phyloP scores from a whole-genome alignment of 2,329 filamentous ascomycete species.

The Torrubiellomyces zombiae region DNA sequence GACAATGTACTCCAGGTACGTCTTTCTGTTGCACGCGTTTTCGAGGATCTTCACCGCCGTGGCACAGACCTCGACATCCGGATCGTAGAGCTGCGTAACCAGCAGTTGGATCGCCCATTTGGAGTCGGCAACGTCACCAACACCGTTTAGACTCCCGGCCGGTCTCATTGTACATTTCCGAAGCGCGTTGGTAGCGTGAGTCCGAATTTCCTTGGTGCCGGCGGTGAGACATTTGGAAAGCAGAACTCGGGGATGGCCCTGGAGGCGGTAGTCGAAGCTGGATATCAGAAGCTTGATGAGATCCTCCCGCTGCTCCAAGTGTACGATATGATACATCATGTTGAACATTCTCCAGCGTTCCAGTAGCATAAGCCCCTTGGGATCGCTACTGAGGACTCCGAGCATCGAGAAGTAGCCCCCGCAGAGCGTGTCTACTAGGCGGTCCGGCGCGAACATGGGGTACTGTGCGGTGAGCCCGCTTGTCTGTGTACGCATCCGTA shows the following conservation, averaged over 20 bases:
- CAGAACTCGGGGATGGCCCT: constrained; percentile 80
- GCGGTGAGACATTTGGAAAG: constrained; percentile 87
- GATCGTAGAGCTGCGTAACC: constrained; percentile 97
- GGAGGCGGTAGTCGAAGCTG: constrained; percentile 81
- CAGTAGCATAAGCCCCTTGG: constrained; percentile 71
- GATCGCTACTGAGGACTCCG: constrained; percentile 69
- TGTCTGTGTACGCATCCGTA: constrained; percentile 24
- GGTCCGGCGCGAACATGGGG: constrained; percentile 75
- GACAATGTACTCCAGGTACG: constrained; percentile 86
- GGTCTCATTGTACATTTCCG: constrained; percentile 62
- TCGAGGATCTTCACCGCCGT: constrained; percentile 94
- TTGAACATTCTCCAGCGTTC: constrained; percentile 97
- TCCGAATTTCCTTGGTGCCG: constrained; percentile 79
- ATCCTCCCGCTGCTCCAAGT: constrained; percentile 79
- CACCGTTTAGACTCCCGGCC: constrained; percentile 19
- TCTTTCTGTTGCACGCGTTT: constrained; percentile 87
- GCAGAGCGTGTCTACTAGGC: constrained; percentile 73
- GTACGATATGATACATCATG: constrained; percentile 98
- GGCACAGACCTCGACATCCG: constrained; percentile 90
- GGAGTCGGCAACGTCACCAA: constrained; percentile 41
- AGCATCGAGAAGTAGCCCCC: constrained; percentile 90
- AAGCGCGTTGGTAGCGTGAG: constrained; percentile 72
- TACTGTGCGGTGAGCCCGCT: constrained; percentile 64
- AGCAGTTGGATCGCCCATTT: constrained; percentile 93
- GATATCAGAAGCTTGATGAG: constrained; percentile 75